Evolutionary conservation across 140 eudicot genomes (phyloP), one percentile per base, ranked within the genome.

Genomic region (Bidens hawaiensis): DNA sequence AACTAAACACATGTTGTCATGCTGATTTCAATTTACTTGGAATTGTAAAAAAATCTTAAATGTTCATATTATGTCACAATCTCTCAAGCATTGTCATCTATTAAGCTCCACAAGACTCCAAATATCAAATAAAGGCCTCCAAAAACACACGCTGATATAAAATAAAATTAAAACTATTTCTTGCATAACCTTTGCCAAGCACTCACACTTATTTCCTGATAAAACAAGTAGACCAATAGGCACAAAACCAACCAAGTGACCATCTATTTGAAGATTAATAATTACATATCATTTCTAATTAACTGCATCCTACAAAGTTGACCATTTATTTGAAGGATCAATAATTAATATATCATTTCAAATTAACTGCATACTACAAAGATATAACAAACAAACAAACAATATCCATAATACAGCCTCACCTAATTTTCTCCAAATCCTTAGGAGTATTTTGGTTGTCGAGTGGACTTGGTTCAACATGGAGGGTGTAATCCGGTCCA

Each of bases 401-500:
- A 40, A n/a, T 10, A 70, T 16, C 42, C 22, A n/a, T n/a, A n/a
- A n/a, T n/a, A n/a, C n/a, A n/a, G n/a, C n/a, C n/a, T n/a, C n/a
- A n/a, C 97, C 87, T 82, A 61, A 93, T 85, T 60, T 73, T 93
- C 79, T 82, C 95, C 79, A 93, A 65, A 75, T 93, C 95, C 43
- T 70, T 83, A 0, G 84, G 55, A 4, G 95, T 71, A 68, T 93
- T 93, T 65, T 70, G 80, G 69, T 91, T 91, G 34, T 87, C 89
- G 84, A 85, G 84, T 13, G 77, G 77, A 49, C 69, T 76, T 21
- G 96, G 89, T 45, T 85, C 83, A 64, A 87, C 83, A 71, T 84
- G 91, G 74, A 91, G 96, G 15, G 85, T 87, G 70, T 91, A 87
- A 70, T 87, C 98, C 14, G 98, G 98, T 27, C 96, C 98, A 85